Evolutionary conservation across 202 grass and related monocot species (phyloP), one percentile per base, ranked within the genome.

Genomic region (Digitaria exilis): DNA sequence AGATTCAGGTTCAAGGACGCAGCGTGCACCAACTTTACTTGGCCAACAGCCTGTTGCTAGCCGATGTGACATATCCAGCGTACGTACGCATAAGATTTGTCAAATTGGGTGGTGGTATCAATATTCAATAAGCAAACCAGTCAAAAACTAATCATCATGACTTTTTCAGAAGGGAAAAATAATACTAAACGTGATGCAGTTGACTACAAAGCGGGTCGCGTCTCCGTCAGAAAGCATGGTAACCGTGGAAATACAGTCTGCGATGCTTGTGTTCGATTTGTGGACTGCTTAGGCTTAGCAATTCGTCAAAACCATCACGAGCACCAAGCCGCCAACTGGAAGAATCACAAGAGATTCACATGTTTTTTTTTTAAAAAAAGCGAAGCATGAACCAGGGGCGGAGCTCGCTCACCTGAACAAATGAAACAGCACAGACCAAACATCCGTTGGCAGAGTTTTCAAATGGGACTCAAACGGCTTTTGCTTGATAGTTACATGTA

Each of bases 181-280:
- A 22, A 2, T 21, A 54, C 56, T 13, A 44, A 60, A 21, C 55
- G 71, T 70, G 15, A 24, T 39, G 69, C 9, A n/a, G 9, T 32
- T 71, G 64, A 77, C 64, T 72, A 41, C 43, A 49, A 19, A 69
- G 41, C 56, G 59, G 60, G 41, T 79, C 34, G 2, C 1, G 25
- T 76, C 45, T 19, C 25, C 61, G 60, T 79, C 43, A 73, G 42
- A 22, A 39, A 71, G 35, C 48, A 78, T 16, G 45, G 51, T 22
- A 3, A 10, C 42, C 18, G 19, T 54, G 64, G 45, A 29, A 68
- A 44, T 9, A 30, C 26, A 30, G 8, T 12, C 16, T 64, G 8
- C 2, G 60, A 37, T 34, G 52, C 14, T 8, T 16, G 42, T 62
- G 85, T 83, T 54, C 21, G 42, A 71, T 71, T 77, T 54, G 85